Percentiles rank a stretch among this genome's conserved stretches.
phyloP scores from a whole-genome alignment of 805 yeast species.

The Yamadazyma philogaea region DNA sequence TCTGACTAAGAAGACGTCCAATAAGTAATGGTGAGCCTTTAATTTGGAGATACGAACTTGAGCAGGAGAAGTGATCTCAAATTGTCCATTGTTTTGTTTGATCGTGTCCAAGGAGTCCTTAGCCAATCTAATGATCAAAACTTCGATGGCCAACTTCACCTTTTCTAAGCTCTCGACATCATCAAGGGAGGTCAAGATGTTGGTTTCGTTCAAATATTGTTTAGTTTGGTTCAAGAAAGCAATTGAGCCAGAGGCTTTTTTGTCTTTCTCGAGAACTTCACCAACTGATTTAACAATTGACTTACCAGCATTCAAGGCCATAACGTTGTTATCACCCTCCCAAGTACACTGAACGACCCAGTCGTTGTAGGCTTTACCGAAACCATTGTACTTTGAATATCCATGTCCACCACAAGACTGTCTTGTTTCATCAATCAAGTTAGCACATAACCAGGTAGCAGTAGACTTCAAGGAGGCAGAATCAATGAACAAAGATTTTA shows the following conservation, averaged over 20 bases:
- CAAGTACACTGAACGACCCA: constrained; percentile 50
- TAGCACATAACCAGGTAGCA: constrained; percentile 43
- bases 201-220: constrained; percentile 22
- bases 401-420: constrained; percentile 51
- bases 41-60: constrained; percentile 41
- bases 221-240: constrained; percentile 30
- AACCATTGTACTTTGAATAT: constrained; percentile 43
- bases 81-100: constrained; percentile 24
- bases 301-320: constrained; percentile 41
- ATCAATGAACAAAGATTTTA: constrained; percentile 43
- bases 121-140: constrained; percentile 35
- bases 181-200: constrained; percentile 27
- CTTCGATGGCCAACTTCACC: constrained; percentile 39
- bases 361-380: constrained; percentile 43
- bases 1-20: constrained; percentile 28
- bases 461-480: constrained; percentile 45
- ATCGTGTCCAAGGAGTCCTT: constrained; percentile 27
- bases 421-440: constrained; percentile 39
- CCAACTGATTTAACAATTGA: constrained; percentile 33
- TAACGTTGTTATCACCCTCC: constrained; percentile 49
- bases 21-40: constrained; percentile 42
- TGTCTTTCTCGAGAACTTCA: constrained; percentile 27
- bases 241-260: constrained; percentile 32
- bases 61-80: constrained; percentile 37
- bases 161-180: constrained; percentile 28